A percentile compares a stretch with the other conserved stretches of the same genome.
Evolutionary conservation across 768 basidiomycete species (phyloP).

Genomic region (Russula sp.): DNA sequence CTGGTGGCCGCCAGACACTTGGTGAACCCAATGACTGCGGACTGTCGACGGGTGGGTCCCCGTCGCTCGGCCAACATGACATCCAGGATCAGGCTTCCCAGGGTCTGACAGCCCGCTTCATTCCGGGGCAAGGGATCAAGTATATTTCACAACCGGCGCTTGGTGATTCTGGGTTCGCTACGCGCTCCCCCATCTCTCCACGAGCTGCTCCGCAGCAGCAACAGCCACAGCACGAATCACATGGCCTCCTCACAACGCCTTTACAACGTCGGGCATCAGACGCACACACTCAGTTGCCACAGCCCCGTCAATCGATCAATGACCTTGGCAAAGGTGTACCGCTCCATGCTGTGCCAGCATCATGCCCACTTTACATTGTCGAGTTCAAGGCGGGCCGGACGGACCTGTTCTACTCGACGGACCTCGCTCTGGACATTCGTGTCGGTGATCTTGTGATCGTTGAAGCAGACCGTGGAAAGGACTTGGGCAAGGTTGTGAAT

Average conservation of each 20-base stretch:
- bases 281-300: conserved; percentile 28
- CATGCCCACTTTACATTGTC: conserved; percentile 91
- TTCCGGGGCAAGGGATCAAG: conserved; percentile 60
- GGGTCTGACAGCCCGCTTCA: conserved; percentile 51
- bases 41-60: conserved; percentile 46
- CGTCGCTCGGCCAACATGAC: conserved; percentile 41
- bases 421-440: conserved; percentile 56
- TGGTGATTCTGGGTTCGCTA: conserved; percentile 30
- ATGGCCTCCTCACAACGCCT: conserved; percentile 14
- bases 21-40: conserved; percentile 62
- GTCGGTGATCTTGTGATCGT: conserved; percentile 94
- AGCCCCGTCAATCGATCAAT: conserved; percentile 28
- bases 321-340: conserved; percentile 89
- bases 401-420: conserved; percentile 88
- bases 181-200: conserved; percentile 56
- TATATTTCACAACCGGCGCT: conserved; percentile 39
- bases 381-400: conserved; percentile 97
- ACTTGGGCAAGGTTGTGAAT: conserved; percentile 87
- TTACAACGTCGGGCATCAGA: conserved; percentile 39
- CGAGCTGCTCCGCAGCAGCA: conserved; percentile 29
- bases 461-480: conserved; percentile 92
- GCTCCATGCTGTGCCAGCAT: conserved; percentile 71
- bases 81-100: conserved; percentile 35
- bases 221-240: conserved; percentile 13
- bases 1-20: conserved; percentile 44